phyloP scores from a whole-genome alignment of 2,329 filamentous ascomycete species.

The Tolypocladium ophioglossoides region DNA sequence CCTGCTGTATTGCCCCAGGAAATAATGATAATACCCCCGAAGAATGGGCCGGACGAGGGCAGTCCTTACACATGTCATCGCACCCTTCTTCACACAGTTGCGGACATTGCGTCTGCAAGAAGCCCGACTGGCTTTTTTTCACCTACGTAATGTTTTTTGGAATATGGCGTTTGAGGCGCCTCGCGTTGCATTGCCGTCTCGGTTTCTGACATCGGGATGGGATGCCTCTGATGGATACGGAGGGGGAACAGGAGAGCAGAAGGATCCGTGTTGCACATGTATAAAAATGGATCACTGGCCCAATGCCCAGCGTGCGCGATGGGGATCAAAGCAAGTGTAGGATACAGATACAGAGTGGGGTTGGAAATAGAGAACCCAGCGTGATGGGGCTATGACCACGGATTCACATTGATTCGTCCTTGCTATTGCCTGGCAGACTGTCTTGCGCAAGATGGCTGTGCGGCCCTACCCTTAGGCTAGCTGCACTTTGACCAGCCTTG shows the following conservation, averaged over 20 bases:
- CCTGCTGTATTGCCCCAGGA: conserved; percentile 5
- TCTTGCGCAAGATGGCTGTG: too few species aligned
- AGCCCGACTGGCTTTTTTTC: neutral
- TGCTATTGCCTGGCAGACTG: too few species aligned
- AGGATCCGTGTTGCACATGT: neutral
- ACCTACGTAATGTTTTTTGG: neutral
- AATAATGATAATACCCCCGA: conserved; percentile 22
- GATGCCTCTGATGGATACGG: neutral
- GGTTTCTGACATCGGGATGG: neutral
- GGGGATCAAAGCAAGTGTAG: neutral
- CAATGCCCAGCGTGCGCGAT: neutral
- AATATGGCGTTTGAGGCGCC: neutral
- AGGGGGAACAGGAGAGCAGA: neutral
- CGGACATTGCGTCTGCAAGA: neutral
- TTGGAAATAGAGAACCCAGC: neutral
- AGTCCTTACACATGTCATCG: neutral
- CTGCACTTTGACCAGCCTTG: too few species aligned
- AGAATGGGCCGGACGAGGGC: neutral
- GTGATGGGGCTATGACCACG: too few species aligned
- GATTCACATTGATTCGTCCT: too few species aligned
- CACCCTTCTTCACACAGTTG: neutral
- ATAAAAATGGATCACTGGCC: neutral
- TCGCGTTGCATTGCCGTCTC: neutral
- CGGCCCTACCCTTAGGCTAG: too few species aligned
- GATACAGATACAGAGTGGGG: neutral